Conservation (phyloP, 352 stramenopile species). For the Phytophthora pisi region DNA sequence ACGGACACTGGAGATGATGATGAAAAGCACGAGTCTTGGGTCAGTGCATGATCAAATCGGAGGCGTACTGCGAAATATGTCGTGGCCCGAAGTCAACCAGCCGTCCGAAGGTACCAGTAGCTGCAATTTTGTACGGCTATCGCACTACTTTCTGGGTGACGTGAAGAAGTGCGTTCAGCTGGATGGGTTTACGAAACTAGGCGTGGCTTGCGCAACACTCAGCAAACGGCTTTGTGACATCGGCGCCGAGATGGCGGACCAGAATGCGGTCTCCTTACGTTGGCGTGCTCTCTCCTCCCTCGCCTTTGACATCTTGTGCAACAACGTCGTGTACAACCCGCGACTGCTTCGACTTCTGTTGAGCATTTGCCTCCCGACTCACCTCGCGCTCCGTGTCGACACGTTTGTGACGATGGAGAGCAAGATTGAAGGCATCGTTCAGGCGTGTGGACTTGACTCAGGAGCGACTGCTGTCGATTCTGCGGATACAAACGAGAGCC, state of each 20-base stretch:
- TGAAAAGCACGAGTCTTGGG: slow-evolving; percentile 13
- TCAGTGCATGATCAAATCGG: slow-evolving; percentile 30
- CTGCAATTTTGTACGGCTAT: slow-evolving; percentile 38
- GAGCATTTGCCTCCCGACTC: slow-evolving; percentile 41
- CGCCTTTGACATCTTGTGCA: slow-evolving; percentile 60
- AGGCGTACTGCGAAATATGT: slow-evolving; percentile 13
- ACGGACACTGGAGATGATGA: slow-evolving; percentile 34
- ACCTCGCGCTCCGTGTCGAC: slow-evolving; percentile 26
- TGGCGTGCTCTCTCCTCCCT: slow-evolving; percentile 26
- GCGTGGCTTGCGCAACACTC: slow-evolving; percentile 44
- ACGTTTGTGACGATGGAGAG: slow-evolving; percentile 38
- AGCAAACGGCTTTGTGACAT: slow-evolving; percentile 50
- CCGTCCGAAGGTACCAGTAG: background rate
- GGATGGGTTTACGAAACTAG: slow-evolving; percentile 49
- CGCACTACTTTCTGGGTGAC: slow-evolving; percentile 43
- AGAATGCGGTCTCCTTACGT: slow-evolving; percentile 5
- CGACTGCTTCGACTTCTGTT: slow-evolving; percentile 60
- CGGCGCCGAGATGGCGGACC: slow-evolving; percentile 18
- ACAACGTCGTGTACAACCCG: slow-evolving; percentile 69
- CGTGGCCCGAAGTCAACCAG: slow-evolving; percentile 9
- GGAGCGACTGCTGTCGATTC: background rate
- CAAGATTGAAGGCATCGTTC: slow-evolving; percentile 49
- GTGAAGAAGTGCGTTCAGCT: slow-evolving; percentile 36
- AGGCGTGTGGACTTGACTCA: slow-evolving; percentile 43
- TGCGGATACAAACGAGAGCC: background rate